Evolutionary conservation across 345 rosid genomes (phyloP), one percentile per base, ranked within the genome.

Genomic region (Hibiscus tridactylites): DNA sequence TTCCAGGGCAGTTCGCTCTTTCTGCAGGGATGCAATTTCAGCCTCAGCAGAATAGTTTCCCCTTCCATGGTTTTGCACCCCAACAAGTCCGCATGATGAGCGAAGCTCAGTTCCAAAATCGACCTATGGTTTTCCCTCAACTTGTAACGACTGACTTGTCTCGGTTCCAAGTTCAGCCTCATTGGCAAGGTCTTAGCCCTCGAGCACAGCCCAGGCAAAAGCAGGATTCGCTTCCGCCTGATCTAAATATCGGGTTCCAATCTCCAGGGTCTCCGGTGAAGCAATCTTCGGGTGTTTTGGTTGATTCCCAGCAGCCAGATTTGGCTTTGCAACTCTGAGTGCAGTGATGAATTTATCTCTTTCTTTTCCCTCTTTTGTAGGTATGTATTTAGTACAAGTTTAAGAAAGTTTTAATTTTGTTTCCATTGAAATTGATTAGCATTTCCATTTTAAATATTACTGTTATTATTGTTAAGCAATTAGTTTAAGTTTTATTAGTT

Each of bases 271-370:
- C 98, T 44, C 99, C 97, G 0, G 88, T 71, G 37, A 94, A 84
- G 74, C 96, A 88, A 46, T 87, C 93, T 70, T 85, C 97, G 19
- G 85, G 96, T 72, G 87, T 85, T 50, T 77, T 81, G 67, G 83
- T 85, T n/a, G 92, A 95, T 76, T 83, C 93, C 3, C 97, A 88
- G 79, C 99, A 92, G 82, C 99, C 99, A 59, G 99, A 92, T 82
- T 77, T 95, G 69, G 98, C 98, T 64, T 75, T 92, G 82, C 97
- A 95, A 75, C 97, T 95, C 47, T 90, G 82, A 85, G 68, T 19
- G 52, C 68, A 4, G 31, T 10, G 52, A 39, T 15, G 19, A 16
- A 37, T 64, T 44, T 26, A 26, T 12, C 61, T 16, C 49, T 74
- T 63, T 39, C 44, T 39, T 91, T 49, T 21, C 4, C 0, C 47